Base-by-base conservation (phyloP, 306 rosid genomes). In the Trifolium dubium region DNA sequence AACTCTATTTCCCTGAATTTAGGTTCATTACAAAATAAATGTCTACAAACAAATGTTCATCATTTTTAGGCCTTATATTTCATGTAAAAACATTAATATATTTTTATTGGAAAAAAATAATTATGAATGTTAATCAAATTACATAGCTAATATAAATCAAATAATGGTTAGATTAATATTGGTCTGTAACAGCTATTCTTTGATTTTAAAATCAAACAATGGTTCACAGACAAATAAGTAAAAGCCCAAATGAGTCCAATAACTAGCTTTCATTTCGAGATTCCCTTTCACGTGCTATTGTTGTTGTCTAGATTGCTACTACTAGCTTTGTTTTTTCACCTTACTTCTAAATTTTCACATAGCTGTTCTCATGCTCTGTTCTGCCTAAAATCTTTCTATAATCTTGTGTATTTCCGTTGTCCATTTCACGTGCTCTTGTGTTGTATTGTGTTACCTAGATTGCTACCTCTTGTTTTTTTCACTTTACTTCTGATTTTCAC, bases 281-380 rank as follows among this genome's bases (percentile, higher is more conserved):
- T 76, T 81, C 75, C 72, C 50, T 56, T 77, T 65, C 81, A 75
- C 76, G 78, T 63, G 80, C 68, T 70, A 58, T 64, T 70, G 84
- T 47, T 73, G 17, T 76, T 67, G 28, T 66, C 61, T 66, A 19
- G 19, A 9, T 58, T 44, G 61, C 14, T 67, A 35, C 4, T 11
- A 23, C 23, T 23, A 23, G 23, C 32, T 10, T 3, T 55, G 43
- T 19, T 55, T 55, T 50, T 44, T 29, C 12, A 4, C 13, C 47
- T 68, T 6, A 37, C 64, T 29, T 31, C 14, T 12, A 3, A 3
- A 47, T 59, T 67, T 64, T 29, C 64, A 51, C 65, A 59, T 59
- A 3, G 69, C 51, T 39, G 31, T 54, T 47, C 35, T 4, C 34
- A 65, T 11, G 29, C 8, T 41, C 6, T 56, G 41, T 31, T 60